Evolutionary conservation across 1,284 basidiomycete species (phyloP), one percentile per base, ranked within the genome.

Genomic region (Papiliotrema terrestris): DNA sequence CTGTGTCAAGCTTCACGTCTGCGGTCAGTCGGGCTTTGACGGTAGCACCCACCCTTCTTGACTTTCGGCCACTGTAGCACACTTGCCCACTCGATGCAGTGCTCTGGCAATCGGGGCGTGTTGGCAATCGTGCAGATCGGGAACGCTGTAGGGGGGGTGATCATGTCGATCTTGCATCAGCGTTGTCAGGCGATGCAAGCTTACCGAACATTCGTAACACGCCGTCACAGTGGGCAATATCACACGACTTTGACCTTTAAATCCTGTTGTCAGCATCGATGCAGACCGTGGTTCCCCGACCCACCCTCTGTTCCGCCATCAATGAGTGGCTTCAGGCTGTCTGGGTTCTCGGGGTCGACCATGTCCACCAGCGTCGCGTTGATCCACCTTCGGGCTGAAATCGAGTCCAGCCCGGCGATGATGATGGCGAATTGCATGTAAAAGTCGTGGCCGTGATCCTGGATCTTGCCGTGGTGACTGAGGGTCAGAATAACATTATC

Each of bases 101-200:
- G 96, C 74, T 99, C 96, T 2, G 96, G 96, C 32, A 98, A 80
- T 55, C 96, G 88, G 17, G 96, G 96, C 0, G 96, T 99, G 71
- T 98, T 98, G 55, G 96, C 96, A 61, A 99, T 98, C 1, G 96
- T 99, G 74, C 96, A 99, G 61, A 99, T 98, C 0, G 96, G 96
- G 73, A 94, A 99, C 5, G 88, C 88, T 37, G 93, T 98, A 6
- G 89, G 95, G 60, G 96, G 96, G 73, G 95, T 97, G 49, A 98
- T 84, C 90, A 98, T 96, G 72, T 98, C 94, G 49, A 99, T 85
- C 73, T 76, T 53, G 1, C 32, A 46, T 49, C 32, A 59, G 20
- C 29, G 13, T 2, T 14, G 45, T 14, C 8, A 20, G 26, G 17
- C 19, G 9, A 19, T 3, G 26, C n/a, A 29, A 2, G 63, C 74